A percentile compares a stretch with the other conserved stretches of the same genome.
Evolutionary conservation across 1,284 basidiomycete species (phyloP).

Genomic region (Cutaneotrichosporon sp.): DNA sequence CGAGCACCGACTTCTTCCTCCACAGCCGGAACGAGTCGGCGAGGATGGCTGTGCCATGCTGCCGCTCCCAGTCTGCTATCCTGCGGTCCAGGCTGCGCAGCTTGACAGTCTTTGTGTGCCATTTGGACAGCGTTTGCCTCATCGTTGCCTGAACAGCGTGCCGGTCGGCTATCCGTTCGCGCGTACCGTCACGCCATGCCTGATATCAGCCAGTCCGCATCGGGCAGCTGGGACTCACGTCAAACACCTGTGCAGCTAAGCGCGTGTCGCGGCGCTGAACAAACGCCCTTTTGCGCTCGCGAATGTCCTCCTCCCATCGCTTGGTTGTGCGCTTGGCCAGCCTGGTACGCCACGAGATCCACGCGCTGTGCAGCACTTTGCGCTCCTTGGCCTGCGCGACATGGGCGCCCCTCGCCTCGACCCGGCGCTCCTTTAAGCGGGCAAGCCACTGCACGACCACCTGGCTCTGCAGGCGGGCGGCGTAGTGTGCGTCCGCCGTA

Average conservation of each 20-base stretch:
- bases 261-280: conserved; percentile 1
- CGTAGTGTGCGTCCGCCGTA: conserved; percentile 41
- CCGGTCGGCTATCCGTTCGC: conserved; percentile 22
- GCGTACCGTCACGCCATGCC: conserved; percentile 20
- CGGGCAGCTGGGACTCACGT: conserved; percentile 30
- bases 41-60: not conserved
- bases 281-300: conserved; percentile 21
- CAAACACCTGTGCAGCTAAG: conserved; percentile 16
- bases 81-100: conserved; percentile 6
- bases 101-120: conserved; percentile 13
- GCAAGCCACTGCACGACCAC: conserved; percentile 32
- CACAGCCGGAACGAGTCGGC: conserved; percentile 23
- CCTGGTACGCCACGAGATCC: conserved; percentile 33
- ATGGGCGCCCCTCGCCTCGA: conserved; percentile 20
- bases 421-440: conserved; percentile 22
- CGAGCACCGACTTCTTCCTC: conserved; percentile 21
- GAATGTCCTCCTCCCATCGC: conserved; percentile 43
- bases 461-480: conserved; percentile 23
- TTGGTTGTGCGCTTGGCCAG: conserved; percentile 30
- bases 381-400: conserved; percentile 9
- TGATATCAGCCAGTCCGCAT: conserved; percentile 8
- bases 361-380: conserved; percentile 11
- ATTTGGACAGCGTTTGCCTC: conserved; percentile 14
- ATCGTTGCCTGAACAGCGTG: conserved; percentile 6
- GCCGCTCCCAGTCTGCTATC: conserved; percentile 12